Conservation (phyloP, 2,329 filamentous ascomycete species). For the Capronia coronata region DNA sequence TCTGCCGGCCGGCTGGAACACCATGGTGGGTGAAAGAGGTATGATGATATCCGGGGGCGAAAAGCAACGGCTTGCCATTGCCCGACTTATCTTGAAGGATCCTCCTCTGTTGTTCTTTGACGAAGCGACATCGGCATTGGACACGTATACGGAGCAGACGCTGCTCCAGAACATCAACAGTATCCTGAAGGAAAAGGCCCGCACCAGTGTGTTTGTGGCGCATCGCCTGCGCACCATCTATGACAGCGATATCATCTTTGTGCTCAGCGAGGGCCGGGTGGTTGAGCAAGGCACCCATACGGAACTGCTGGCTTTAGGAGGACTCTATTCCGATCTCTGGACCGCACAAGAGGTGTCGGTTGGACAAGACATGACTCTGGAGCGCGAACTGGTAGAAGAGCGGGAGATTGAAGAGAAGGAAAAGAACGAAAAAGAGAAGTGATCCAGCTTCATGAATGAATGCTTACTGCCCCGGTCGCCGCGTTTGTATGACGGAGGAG, state of each 20-base stretch:
- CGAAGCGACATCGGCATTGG: constrained; percentile 81
- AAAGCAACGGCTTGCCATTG: constrained; percentile 85
- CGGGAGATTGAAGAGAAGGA: constrained; percentile 13
- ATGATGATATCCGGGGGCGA: constrained; percentile 82
- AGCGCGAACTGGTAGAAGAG: constrained; percentile 38
- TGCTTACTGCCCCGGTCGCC: background rate
- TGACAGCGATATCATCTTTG: constrained; percentile 88
- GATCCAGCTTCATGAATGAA: background rate
- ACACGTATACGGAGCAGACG: constrained; percentile 82
- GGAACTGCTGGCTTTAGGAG: constrained; percentile 65
- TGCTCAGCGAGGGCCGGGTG: constrained; percentile 75
- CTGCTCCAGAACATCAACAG: constrained; percentile 88
- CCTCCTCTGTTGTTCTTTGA: constrained; percentile 81
- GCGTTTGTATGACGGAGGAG: too few relatives aligned
- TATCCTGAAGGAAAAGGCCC: constrained; percentile 76
- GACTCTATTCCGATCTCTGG: constrained; percentile 86
- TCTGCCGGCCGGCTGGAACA: constrained; percentile 77
- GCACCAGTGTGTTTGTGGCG: constrained; percentile 92
- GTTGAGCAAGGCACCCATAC: constrained; percentile 84
- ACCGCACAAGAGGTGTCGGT: constrained; percentile 57
- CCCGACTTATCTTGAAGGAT: constrained; percentile 73
- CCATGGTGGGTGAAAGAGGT: constrained; percentile 78
- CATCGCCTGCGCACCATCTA: constrained; percentile 89
- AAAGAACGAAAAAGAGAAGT: background rate
- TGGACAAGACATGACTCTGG: constrained; percentile 36